Base-by-base conservation (phyloP, 2,329 filamentous ascomycete genomes). In the Cyphellophora europaea region DNA sequence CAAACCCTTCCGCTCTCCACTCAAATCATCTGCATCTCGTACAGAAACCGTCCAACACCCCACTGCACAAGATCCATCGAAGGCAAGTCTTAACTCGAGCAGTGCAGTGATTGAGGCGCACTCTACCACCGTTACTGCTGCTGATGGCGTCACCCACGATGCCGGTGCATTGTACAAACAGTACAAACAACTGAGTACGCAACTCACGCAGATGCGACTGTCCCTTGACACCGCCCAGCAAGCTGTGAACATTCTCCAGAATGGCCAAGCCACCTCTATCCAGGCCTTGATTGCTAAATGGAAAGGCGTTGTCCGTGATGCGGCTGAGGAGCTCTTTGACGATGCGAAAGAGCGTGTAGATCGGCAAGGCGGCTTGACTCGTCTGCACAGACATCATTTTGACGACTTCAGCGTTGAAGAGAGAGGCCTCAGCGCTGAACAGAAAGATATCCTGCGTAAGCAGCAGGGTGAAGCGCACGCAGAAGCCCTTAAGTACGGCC, bases 321-420 rank as follows among this genome's bases (percentile, higher is more conserved):
- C 77, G 5, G 80, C 80, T 1, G 80, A 85, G 45, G 77, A 82
- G 49, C 58, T 83, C 8, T 84, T 80, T 53, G 65, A 59, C 15
- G 58, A 63, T 13, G 74, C 79, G 14, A 67, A 69, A 42, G 74
- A 78, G 52, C 59, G 74, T 35, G 66, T 82, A 21, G 64, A 73
- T 48, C 60, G 69, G 45, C 78, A 79, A 71, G 77, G 78, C 13
- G 77, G 77, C 2, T 64, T 60, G 21, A 74, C 66, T 5, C 79
- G 70, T 68, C 69, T 59, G 33, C 66, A 65, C 8, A 14, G 60
- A 61, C 45, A 67, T 62, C 43, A 59, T 57, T 41, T 64, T 65
- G 8, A 8, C 6, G 6, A 8, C 6, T 15, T 55, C 42, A 47
- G 49, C 11, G 49, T 43, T 30, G 27, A 57, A 29, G 49, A 52